phyloP scores from a whole-genome alignment of 2,329 filamentous ascomycete species.

The Colletotrichum incanum region DNA sequence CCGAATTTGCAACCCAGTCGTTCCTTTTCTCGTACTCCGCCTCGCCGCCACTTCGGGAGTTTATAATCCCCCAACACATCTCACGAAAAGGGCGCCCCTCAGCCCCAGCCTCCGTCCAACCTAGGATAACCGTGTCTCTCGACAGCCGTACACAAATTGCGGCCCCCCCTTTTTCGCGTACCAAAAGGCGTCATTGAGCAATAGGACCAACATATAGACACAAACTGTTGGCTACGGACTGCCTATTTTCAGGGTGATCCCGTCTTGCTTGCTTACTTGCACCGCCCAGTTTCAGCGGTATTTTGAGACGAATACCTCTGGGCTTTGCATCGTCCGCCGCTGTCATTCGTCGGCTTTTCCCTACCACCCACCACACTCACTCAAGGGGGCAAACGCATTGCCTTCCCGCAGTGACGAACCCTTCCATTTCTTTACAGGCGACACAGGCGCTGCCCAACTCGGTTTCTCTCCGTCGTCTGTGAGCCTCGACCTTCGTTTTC shows the following conservation, averaged over 20 bases:
- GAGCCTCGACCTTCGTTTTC: slow-evolving; percentile 27
- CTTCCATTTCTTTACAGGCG: slow-evolving; percentile 21
- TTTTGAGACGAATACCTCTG: slow-evolving; percentile 41
- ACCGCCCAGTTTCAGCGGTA: slow-evolving; percentile 44
- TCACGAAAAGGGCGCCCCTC: slow-evolving; percentile 16
- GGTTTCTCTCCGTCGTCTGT: slow-evolving; percentile 4
- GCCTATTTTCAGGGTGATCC: slow-evolving; percentile 33
- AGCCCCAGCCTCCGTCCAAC: slow-evolving; percentile 14
- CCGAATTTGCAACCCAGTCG: slow-evolving; percentile 5
- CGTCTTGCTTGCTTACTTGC: slow-evolving; percentile 36
- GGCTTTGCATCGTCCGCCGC: slow-evolving; percentile 26
- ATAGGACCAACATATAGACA: slow-evolving; percentile 1
- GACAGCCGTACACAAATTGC: slow-evolving; percentile 19
- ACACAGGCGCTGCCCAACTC: slow-evolving; percentile 28
- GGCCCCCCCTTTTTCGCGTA: slow-evolving; percentile 26
- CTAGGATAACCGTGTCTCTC: slow-evolving; percentile 41
- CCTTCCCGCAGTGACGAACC: slow-evolving; percentile 19
- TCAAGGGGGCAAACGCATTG: slow-evolving; percentile 34
- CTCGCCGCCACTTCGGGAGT: slow-evolving; percentile 21
- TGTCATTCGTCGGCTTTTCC: slow-evolving; percentile 25
- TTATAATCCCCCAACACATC: slow-evolving; percentile 21
- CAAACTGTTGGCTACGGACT: slow-evolving; percentile 34
- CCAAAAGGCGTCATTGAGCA: slow-evolving; percentile 20
- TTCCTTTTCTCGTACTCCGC: slow-evolving; percentile 33
- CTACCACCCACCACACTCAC: slow-evolving; percentile 21